Conservation (phyloP, 768 basidiomycete genomes). For the Mycena filopes region DNA sequence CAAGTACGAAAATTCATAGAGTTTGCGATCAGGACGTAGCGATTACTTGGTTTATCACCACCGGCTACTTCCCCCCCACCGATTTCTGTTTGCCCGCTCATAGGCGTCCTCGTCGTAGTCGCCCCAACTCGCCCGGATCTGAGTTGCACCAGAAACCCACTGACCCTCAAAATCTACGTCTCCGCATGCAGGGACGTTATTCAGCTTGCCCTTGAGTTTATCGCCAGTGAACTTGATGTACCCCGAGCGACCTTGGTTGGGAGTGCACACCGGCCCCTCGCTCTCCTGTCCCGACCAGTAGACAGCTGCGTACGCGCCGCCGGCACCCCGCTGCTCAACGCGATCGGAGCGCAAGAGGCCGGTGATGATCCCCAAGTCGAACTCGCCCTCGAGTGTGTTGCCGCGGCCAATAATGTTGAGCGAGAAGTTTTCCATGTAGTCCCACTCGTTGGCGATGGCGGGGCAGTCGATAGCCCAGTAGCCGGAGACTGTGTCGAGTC, state of each 20-base stretch:
- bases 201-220: constrained; percentile 26
- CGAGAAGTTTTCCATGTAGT: not conserved
- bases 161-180: constrained; percentile 29
- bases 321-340: constrained; percentile 24
- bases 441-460: constrained; percentile 24
- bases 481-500: constrained; percentile 21
- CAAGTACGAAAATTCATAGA: not conserved
- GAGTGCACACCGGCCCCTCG: constrained; percentile 23
- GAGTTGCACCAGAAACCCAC: constrained; percentile 21
- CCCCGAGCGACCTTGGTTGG: constrained; percentile 12
- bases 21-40: not conserved
- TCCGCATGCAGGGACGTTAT: constrained; percentile 19
- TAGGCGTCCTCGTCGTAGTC: constrained; percentile 30
- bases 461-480: constrained; percentile 25
- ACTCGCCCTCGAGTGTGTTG: constrained; percentile 26
- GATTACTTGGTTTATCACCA: not conserved
- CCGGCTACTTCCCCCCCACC: constrained; percentile 15
- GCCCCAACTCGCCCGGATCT: constrained; percentile 21
- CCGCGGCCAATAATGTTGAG: constrained; percentile 28
- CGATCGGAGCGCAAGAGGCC: constrained; percentile 24
- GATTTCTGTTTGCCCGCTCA: constrained; percentile 28
- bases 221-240: constrained; percentile 32
- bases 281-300: constrained; percentile 29
- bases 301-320: constrained; percentile 27
- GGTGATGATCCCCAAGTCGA: constrained; percentile 24